Conservation (phyloP, 2,329 filamentous ascomycete genomes). For the Macrophomina tecta region DNA sequence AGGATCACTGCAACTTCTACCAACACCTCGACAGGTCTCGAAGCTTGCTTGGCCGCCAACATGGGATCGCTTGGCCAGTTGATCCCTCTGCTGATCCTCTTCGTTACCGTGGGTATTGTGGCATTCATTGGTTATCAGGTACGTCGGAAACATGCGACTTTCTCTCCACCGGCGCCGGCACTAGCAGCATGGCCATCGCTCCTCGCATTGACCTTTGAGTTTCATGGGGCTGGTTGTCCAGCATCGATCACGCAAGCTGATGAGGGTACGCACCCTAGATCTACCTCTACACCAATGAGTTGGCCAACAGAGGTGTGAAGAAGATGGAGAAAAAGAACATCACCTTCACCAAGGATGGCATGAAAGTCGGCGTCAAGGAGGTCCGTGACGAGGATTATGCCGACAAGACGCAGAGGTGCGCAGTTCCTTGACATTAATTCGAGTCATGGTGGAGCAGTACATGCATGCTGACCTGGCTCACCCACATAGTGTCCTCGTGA, state of each 20-base stretch:
- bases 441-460: slow-evolving; percentile 15
- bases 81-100: slow-evolving; percentile 69
- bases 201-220: slow-evolving; percentile 18
- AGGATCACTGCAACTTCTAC: not conserved
- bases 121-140: slow-evolving; percentile 73
- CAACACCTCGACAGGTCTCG: not conserved
- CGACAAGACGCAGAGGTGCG: slow-evolving; percentile 70
- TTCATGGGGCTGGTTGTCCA: not conserved
- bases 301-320: slow-evolving; percentile 68
- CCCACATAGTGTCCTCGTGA: slow-evolving; percentile 50
- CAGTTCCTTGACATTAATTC: slow-evolving; percentile 5
- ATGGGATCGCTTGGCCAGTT: slow-evolving; percentile 57
- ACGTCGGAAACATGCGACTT: slow-evolving; percentile 27
- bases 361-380: slow-evolving; percentile 74
- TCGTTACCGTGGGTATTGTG: slow-evolving; percentile 61
- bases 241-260: slow-evolving; percentile 13
- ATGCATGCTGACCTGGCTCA: slow-evolving; percentile 22
- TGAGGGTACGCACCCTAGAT: slow-evolving; percentile 49
- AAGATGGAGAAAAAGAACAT: slow-evolving; percentile 79
- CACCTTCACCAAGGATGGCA: slow-evolving; percentile 75
- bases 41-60: slow-evolving; percentile 41
- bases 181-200: slow-evolving; percentile 11
- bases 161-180: not conserved
- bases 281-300: slow-evolving; percentile 70
- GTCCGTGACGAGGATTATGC: slow-evolving; percentile 73